Base-by-base conservation (phyloP, 148 eudicot genomes). In the Silene latifolia region DNA sequence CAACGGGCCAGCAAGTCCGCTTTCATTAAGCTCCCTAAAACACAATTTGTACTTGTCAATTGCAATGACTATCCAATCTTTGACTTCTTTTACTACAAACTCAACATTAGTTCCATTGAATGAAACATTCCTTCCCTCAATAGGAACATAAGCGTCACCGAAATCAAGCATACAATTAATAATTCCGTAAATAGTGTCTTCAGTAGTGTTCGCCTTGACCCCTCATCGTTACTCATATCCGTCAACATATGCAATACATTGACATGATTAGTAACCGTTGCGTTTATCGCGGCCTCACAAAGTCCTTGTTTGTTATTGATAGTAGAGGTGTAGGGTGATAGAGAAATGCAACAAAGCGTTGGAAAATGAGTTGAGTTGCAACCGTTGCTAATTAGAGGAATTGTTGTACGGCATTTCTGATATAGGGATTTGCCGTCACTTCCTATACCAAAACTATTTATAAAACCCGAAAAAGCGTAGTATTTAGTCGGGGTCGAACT, bases 121-220 rank as follows among this genome's bases (percentile, higher is more conserved):
- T 1, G 69, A 27, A 17, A 32, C 21, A 8, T 65, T 65, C 10
- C 11, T 5, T 8, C 47, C 20, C 2, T 15, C 18, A 7, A 64
- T 64, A 11, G 69, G 69, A 1, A 65, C 69, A 15, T 4, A 11
- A 64, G 69, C 69, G 21, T 65, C 69, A 0, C 46, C 46, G 35
- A 65, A 65, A 65, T 65, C 69, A 32, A 65, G 69, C 69, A 32
- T 65, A 65, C 47, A 32, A 35, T 65, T 65, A 35, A 65, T 29
- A 5, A 65, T 65, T 18, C 47, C 47, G n/a, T 4, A 32, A 32
- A 27, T 13, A 17, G 20, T 17, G 69, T 65, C 69, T 7, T 35
- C 47, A 0, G 69, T 65, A 0, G 69, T 32, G 47, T 65, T 65
- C 11, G 47, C 20, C 47, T 32, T 65, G 20, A 65, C 46, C n/a